These are phyloP conservation scores for Coniochaeta sp. DNA, from an alignment of 2,329 filamentous ascomycete species.

Conservation along the genomic window DNA sequence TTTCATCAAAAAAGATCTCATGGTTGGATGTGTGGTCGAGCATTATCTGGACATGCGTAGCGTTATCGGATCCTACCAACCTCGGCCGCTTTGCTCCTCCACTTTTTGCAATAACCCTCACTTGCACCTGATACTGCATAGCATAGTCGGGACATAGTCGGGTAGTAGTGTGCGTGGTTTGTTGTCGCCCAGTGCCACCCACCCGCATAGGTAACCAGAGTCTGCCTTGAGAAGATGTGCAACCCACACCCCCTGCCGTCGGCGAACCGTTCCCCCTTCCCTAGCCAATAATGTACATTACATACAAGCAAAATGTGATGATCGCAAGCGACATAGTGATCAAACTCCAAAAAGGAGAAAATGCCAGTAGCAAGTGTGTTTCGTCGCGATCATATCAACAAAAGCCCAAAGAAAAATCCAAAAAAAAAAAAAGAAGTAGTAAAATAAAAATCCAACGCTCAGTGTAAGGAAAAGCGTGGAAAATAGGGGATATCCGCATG, in stretches of 20 bases:
- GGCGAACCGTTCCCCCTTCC: too few relatives aligned
- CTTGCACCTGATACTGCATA: too few relatives aligned
- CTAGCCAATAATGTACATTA: not conserved
- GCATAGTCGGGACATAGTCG: too few relatives aligned
- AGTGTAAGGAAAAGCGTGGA: not conserved
- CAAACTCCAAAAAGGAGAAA: not conserved
- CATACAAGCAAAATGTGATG: not conserved
- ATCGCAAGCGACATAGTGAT: not conserved
- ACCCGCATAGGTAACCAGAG: not conserved
- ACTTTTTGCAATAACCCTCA: too few relatives aligned
- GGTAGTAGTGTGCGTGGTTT: too few relatives aligned
- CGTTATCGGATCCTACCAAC: not conserved
- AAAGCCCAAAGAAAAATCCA: too few relatives aligned
- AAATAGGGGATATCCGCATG: not conserved
- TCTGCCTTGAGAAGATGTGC: too few relatives aligned
- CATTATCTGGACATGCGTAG: not conserved
- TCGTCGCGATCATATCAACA: not conserved
- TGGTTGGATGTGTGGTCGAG: not conserved
- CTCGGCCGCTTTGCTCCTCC: not conserved
- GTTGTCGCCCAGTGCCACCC: not conserved
- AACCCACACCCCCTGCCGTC: too few relatives aligned
- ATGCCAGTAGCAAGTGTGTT: not conserved
- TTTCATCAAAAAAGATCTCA: not conserved
- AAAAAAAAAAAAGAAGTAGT: too few relatives aligned
- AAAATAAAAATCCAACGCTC: too few relatives aligned